Conservation (phyloP, 352 stramenopile genomes). For the Phytophthora idaei region DNA sequence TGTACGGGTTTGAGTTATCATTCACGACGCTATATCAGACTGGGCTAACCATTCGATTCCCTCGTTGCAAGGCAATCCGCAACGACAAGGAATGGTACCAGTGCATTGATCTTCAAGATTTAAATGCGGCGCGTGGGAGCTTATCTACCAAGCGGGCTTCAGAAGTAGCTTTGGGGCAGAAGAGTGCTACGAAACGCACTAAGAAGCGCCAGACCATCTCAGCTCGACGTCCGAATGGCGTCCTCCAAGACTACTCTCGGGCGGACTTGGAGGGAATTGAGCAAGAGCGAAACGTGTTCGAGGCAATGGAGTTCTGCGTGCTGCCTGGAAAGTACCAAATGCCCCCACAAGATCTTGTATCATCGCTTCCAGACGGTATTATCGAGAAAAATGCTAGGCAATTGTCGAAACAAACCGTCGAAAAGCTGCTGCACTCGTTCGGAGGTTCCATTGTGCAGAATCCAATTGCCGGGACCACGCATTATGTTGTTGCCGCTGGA, state of each 20-base stretch:
- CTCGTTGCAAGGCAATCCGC: conserved; percentile 80
- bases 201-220: conserved; percentile 41
- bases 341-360: conserved; percentile 16
- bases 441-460: conserved; percentile 80
- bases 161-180: conserved; percentile 75
- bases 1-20: conserved; percentile 88
- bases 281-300: conserved; percentile 65
- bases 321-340: conserved; percentile 75
- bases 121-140: conserved; percentile 67
- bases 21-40: conserved; percentile 84
- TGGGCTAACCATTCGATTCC: conserved; percentile 81
- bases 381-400: conserved; percentile 33
- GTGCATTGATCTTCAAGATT: conserved; percentile 76
- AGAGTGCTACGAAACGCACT: conserved; percentile 50
- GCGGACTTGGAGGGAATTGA: conserved; percentile 66
- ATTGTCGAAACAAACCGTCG: conserved; percentile 74
- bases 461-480: conserved; percentile 64
- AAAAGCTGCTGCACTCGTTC: conserved; percentile 76
- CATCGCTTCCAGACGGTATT: conserved; percentile 41
- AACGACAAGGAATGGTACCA: conserved; percentile 87
- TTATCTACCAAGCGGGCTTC: conserved; percentile 75
- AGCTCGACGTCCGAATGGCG: conserved; percentile 31
- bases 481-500: conserved; percentile 67
- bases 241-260: conserved; percentile 66
- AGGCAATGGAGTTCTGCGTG: conserved; percentile 77